A percentile compares a stretch with the other conserved stretches of the same genome.
Evolutionary conservation across 495 filamentous ascomycete species (phyloP).

Genomic region (Geopyxis carbonaria): DNA sequence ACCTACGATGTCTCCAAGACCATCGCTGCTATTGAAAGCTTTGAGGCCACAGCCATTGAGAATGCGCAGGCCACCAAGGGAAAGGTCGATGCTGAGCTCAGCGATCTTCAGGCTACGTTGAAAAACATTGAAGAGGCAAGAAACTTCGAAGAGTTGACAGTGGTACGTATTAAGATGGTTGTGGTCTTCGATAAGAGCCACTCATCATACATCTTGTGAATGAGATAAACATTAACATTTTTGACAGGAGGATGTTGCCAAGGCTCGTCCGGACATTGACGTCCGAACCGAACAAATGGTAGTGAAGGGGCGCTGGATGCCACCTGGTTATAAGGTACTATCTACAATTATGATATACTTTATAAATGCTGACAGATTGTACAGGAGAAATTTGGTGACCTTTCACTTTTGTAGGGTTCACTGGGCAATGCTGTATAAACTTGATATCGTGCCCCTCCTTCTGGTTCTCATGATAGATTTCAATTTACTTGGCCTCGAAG

Average conservation of each 20-base stretch:
- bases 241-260: constrained; percentile 82
- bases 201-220: background rate
- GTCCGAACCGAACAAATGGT: constrained; percentile 81
- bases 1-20: constrained; percentile 81
- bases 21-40: constrained; percentile 92
- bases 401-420: constrained; percentile 77
- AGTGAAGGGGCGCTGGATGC: constrained; percentile 90
- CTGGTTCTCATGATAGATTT: no score
- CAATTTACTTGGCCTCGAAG: no score
- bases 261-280: constrained; percentile 87
- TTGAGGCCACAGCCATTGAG: constrained; percentile 92
- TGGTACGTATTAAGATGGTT: constrained; percentile 46
- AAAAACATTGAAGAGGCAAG: constrained; percentile 92
- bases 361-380: constrained; percentile 7
- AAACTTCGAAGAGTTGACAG: constrained; percentile 93
- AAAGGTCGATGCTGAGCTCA: constrained; percentile 81
- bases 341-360: no score
- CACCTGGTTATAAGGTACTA: constrained; percentile 96
- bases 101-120: constrained; percentile 80
- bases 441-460: no score
- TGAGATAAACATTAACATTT: constrained; percentile 19
- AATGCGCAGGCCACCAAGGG: constrained; percentile 90
- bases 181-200: background rate
- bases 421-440: no score
- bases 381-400: constrained; percentile 96